Evolutionary conservation across 2,329 filamentous ascomycete species (phyloP), one percentile per base, ranked within the genome.

Genomic region (Cucurbitaria berberidis): DNA sequence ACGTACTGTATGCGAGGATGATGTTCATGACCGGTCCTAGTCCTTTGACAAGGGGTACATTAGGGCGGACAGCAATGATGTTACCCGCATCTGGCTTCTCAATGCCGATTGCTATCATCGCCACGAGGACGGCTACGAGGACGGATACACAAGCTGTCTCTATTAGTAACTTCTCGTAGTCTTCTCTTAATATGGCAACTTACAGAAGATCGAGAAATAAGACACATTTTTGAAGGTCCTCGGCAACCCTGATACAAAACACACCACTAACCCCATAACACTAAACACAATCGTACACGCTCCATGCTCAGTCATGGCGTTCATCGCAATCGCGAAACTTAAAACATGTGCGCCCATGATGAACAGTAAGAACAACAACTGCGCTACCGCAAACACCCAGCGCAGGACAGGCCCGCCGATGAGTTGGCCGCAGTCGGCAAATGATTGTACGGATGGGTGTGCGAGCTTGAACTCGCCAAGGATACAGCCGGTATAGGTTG

Each of bases 331-430:
- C 27, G 82, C 82, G 60, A 89, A 89, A 0, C 87, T 89, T 56
- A 90, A 76, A 45, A 89, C 79, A 74, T 91, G 89, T n/a, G 86
- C 88, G 29, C 83, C 86, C 74, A 88, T 86, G 62, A 89, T 82
- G 74, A 91, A 89, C 49, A 88, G 76, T 34, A 90, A 77, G 72
- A 89, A 85, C 16, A 90, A 73, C 9, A 82, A 76, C 62, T 88
- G 86, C 58, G 83, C 86, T 57, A 78, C 73, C 21, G 86, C 86
- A 39, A 89, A 76, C 27, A 90, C 59, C 68, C 89, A 85, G 56
- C 85, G 83, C 1, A 86, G 86, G 34, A 83, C 76, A 16, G 74
- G 76, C 8, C 89, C 89, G 52, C 80, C 78, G 44, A 90, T 77
- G 42, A 90, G 77, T 39, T 81, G 77, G 2, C 86, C 87, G 13